Conservation (phyloP, 345 rosid genomes). For the Trapa incisa region DNA sequence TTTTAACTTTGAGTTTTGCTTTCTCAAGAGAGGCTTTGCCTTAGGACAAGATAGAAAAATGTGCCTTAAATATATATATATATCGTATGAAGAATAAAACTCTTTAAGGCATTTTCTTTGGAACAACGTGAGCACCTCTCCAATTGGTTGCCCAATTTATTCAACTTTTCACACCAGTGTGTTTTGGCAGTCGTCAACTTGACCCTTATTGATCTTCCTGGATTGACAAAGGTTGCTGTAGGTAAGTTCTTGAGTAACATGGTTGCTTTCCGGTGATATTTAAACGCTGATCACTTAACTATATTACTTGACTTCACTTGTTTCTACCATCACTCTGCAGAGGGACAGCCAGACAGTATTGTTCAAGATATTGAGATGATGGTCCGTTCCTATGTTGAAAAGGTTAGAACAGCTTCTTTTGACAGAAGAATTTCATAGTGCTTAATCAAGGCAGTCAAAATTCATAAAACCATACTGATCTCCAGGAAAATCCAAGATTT, state of each 20-base stretch:
- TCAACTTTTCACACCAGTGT: conserved; percentile 1
- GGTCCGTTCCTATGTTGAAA: conserved; percentile 98
- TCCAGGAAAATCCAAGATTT: neutral
- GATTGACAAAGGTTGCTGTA: conserved; percentile 99
- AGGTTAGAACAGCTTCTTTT: conserved; percentile 36
- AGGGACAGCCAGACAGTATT: conserved; percentile 81
- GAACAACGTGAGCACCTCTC: neutral
- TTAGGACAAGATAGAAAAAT: neutral
- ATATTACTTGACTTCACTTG: neutral
- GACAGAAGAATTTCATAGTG: neutral
- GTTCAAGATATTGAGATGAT: conserved; percentile 92
- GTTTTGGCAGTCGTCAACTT: conserved; percentile 65
- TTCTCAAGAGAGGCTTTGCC: neutral
- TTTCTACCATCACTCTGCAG: conserved; percentile 30
- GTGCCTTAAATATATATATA: neutral
- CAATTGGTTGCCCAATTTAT: conserved; percentile 2
- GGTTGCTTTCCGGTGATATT: neutral
- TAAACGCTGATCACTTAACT: neutral
- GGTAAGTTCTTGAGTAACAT: conserved; percentile 39
- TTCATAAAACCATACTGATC: neutral
- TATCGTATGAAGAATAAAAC: neutral
- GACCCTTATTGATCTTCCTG: conserved; percentile 98
- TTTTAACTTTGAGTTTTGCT: neutral
- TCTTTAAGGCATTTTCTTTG: neutral
- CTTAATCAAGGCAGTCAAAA: neutral